phyloP scores from a whole-genome alignment of 805 yeast genomes.

The Spathaspora girioi region DNA sequence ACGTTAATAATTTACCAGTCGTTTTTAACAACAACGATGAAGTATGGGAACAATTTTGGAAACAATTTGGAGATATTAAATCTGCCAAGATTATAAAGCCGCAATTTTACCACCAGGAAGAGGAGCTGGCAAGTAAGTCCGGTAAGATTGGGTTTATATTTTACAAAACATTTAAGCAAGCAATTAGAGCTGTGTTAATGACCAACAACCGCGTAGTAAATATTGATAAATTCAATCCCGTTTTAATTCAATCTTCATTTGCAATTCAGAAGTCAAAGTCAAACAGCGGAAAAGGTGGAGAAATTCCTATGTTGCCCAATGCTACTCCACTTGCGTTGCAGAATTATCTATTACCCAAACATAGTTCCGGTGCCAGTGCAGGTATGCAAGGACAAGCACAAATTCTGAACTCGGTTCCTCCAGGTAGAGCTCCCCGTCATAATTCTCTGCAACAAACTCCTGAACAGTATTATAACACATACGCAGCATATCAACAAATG shows the following conservation, averaged over 20 bases:
- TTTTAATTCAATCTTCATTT: slow-evolving; percentile 35
- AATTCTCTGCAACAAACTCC: not conserved
- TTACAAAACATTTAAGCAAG: slow-evolving; percentile 53
- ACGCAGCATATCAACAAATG: slow-evolving; percentile 6
- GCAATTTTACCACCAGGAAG: slow-evolving; percentile 24
- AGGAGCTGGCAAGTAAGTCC: slow-evolving; percentile 5
- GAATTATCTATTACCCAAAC: not conserved
- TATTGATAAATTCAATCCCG: slow-evolving; percentile 15
- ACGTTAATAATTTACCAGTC: slow-evolving; percentile 61
- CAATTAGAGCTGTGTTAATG: slow-evolving; percentile 56
- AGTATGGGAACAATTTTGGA: slow-evolving; percentile 37
- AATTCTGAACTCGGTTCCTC: not conserved
- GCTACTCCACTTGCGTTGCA: not conserved
- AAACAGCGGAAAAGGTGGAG: not conserved
- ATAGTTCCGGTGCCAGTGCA: not conserved
- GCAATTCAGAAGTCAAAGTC: slow-evolving; percentile 32
- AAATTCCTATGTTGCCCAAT: not conserved
- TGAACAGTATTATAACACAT: not conserved
- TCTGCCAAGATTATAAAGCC: slow-evolving; percentile 43
- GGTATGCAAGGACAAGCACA: not conserved
- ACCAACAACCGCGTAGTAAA: slow-evolving; percentile 39
- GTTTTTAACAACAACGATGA: slow-evolving; percentile 52
- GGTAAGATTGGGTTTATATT: slow-evolving; percentile 60
- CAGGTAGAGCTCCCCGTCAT: not conserved
- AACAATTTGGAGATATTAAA: slow-evolving; percentile 35